A percentile compares a stretch with the other conserved stretches of the same genome.
Conservation (phyloP, 495 filamentous ascomycete genomes). For the Penicillium chermesinum region DNA sequence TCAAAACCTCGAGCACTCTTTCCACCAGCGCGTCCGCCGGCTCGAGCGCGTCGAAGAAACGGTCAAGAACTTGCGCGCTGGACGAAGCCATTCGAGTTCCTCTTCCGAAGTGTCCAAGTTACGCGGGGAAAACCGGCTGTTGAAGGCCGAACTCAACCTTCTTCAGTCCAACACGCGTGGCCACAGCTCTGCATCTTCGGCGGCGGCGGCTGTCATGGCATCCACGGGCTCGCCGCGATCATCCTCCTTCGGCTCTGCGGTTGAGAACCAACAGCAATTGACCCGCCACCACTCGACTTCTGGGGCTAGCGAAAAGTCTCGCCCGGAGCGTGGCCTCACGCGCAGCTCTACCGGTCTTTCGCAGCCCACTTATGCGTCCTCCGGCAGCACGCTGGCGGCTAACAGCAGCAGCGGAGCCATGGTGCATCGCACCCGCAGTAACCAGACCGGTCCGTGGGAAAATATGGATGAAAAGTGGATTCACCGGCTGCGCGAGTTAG, state of each 20-base stretch:
- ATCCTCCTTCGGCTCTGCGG: constrained; percentile 20
- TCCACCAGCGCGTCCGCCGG: constrained; percentile 73
- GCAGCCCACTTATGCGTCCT: constrained; percentile 31
- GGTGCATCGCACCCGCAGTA: constrained; percentile 28
- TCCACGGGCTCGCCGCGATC: constrained; percentile 20
- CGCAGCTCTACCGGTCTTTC: constrained; percentile 36
- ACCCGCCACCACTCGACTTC: constrained; percentile 45
- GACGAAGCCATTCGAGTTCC: constrained; percentile 41
- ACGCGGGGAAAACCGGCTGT: constrained; percentile 70
- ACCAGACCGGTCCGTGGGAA: constrained; percentile 20
- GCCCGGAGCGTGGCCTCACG: constrained; percentile 20
- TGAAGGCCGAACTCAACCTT: constrained; percentile 78
- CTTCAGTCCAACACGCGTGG: constrained; percentile 51
- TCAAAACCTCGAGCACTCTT: constrained; percentile 73
- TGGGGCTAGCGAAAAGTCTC: constrained; percentile 22
- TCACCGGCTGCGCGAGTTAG: constrained; percentile 76
- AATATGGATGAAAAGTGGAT: constrained; percentile 68
- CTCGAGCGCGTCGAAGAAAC: constrained; percentile 82
- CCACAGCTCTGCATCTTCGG: constrained; percentile 23
- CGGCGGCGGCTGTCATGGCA: constrained; percentile 22
- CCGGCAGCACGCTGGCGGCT: constrained; percentile 29
- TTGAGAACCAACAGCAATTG: constrained; percentile 38
- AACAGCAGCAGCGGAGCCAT: constrained; percentile 30
- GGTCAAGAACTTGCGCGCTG: constrained; percentile 48
- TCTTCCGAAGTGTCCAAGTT: constrained; percentile 63